Percentiles rank a stretch among this genome's conserved stretches.
phyloP scores from a whole-genome alignment of 2,329 filamentous ascomycete genomes.

The Phialocephala sp. region DNA sequence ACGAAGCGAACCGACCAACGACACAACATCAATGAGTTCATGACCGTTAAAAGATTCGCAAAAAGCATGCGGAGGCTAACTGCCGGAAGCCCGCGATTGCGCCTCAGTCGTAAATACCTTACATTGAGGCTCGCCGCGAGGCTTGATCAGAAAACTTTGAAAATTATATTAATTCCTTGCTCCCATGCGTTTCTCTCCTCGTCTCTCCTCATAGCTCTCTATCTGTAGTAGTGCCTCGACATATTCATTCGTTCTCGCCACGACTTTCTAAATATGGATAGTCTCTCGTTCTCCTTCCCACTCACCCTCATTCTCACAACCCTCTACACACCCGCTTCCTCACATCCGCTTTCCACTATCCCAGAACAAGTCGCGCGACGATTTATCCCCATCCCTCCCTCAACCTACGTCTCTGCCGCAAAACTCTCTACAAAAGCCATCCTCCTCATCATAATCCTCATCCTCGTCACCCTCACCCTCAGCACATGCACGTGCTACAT shows the following conservation, averaged over 20 bases:
- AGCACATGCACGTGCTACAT: slow-evolving; percentile 11
- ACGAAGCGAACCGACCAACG: slow-evolving; percentile 2
- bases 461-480: slow-evolving; percentile 6
- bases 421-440: slow-evolving; percentile 22
- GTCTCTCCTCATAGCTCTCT: background rate
- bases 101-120: background rate
- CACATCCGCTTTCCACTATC: background rate
- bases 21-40: background rate
- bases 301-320: background rate
- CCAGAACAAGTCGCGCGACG: background rate
- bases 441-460: slow-evolving; percentile 9
- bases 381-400: slow-evolving; percentile 15
- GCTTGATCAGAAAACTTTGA: background rate
- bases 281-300: background rate
- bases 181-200: background rate
- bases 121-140: background rate
- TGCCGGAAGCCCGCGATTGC: background rate
- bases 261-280: background rate
- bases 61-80: background rate
- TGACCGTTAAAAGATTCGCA: slow-evolving; percentile 1
- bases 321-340: background rate
- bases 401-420: slow-evolving; percentile 13
- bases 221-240: background rate
- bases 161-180: background rate
- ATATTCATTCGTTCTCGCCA: background rate